Base-by-base conservation (phyloP, 768 basidiomycete genomes). In the Boletus fagicola region DNA sequence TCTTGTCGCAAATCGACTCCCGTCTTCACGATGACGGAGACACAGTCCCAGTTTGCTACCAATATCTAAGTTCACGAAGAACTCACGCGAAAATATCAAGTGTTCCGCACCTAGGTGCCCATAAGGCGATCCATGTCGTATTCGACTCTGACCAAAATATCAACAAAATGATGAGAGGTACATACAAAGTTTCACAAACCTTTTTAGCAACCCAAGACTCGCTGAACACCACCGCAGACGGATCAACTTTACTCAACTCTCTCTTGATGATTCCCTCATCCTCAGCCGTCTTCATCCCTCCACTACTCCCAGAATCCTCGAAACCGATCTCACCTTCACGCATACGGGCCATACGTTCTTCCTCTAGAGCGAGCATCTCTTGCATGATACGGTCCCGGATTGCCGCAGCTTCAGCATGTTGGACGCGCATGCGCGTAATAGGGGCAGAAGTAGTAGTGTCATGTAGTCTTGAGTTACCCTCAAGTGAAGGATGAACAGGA, bases 1-100 rank as follows among this genome's bases (percentile, higher is more conserved):
- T 99, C 97, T 75, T 99, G 97, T 44, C 97, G 85, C 53, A 99
- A 72, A 72, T 99, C 97, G 35, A 89, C 95, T 3, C 96, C 96
- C 6, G 95, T 98, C 76, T 99, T 99, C 69, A 99, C 94, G 58
- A 99, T 99, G 40, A 98, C 94, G 9, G 95, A 96, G 44, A 97
- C 83, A 64, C 94, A 94, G 69, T 96, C 88, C 87, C 87, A 91
- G 61, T 79, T 86, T 24, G 83, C 87, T 89, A 65, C 46, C 51
- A 53, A 45, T 28, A 40, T 58, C 57, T 59, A 39, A 58, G 59
- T 46, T 58, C 56, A 55, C 26, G 16, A 46, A 33, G 46, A 39
- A 24, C 36, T 49, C 54, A 40, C 24, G 52, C 26, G n/a, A 58
- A 22, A 42, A 51, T 45, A 47, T 53, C 54, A 45, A 33, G 55